A percentile compares a stretch with the other conserved stretches of the same genome.
Evolutionary conservation across 1,139 yeast species (phyloP).

Genomic region (Sugiyamaella novakii): DNA sequence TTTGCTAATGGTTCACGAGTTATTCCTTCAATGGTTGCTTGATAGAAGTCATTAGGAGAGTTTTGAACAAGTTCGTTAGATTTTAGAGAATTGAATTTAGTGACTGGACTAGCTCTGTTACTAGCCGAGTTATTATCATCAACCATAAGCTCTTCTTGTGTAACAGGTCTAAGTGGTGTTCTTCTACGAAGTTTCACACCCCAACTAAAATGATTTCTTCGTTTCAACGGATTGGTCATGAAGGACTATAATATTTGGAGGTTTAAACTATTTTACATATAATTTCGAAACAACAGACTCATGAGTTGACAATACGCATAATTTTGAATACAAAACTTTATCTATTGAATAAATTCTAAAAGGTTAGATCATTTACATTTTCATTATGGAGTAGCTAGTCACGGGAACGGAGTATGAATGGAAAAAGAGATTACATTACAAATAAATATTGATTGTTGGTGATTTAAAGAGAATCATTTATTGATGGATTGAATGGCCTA

Average conservation of each 20-base stretch:
- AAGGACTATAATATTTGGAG: no score
- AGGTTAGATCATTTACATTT: neutral
- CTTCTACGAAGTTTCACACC: slow-evolving; percentile 1
- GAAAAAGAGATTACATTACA: neutral
- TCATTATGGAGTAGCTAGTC: neutral
- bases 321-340: neutral
- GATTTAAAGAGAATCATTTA: no score
- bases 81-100: neutral
- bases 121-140: neutral
- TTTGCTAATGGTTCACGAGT: neutral
- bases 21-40: neutral
- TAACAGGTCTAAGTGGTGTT: neutral
- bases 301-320: no score
- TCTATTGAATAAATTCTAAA: slow-evolving; percentile 4
- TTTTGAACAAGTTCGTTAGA: neutral
- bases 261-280: no score
- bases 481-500: no score
- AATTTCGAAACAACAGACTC: no score
- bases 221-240: slow-evolving; percentile 1
- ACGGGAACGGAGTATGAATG: neutral
- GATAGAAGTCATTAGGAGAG: neutral
- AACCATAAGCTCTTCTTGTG: neutral
- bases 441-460: neutral
- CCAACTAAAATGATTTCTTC: slow-evolving; percentile 3
- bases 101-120: neutral